Conservation (phyloP, 345 rosid species). For the Eucalyptus guilfoylei region DNA sequence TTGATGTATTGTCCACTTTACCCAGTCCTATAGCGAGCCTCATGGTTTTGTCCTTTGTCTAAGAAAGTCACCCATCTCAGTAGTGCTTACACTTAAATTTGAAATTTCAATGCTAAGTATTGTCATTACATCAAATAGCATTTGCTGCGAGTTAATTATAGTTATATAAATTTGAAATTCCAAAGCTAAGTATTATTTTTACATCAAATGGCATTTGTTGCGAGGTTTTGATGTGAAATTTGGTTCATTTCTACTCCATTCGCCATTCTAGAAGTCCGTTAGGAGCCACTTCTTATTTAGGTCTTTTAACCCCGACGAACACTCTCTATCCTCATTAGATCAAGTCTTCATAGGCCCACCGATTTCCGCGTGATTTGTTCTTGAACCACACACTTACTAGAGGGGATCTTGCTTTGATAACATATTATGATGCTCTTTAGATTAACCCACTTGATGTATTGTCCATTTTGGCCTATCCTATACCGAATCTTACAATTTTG, state of each 20-base stretch:
- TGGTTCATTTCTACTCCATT: neutral
- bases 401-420: neutral
- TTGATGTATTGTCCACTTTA: neutral
- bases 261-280: accelerated
- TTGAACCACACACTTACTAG: accelerated
- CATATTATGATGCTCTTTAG: neutral
- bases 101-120: neutral
- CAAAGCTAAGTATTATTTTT: neutral
- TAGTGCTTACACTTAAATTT: neutral
- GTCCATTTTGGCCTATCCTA: neutral
- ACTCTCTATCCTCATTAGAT: accelerated
- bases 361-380: neutral
- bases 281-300: neutral
- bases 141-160: neutral
- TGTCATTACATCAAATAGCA: neutral
- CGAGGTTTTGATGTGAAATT: neutral
- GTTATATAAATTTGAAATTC: neutral
- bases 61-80: accelerated
- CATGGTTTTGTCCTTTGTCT: neutral
- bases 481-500: accelerated
- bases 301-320: accelerated
- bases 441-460: neutral
- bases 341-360: neutral
- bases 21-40: accelerated
- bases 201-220: neutral